Evolutionary conservation across 768 basidiomycete genomes (phyloP).

Genomic region (Kwoniella dendrophila): DNA sequence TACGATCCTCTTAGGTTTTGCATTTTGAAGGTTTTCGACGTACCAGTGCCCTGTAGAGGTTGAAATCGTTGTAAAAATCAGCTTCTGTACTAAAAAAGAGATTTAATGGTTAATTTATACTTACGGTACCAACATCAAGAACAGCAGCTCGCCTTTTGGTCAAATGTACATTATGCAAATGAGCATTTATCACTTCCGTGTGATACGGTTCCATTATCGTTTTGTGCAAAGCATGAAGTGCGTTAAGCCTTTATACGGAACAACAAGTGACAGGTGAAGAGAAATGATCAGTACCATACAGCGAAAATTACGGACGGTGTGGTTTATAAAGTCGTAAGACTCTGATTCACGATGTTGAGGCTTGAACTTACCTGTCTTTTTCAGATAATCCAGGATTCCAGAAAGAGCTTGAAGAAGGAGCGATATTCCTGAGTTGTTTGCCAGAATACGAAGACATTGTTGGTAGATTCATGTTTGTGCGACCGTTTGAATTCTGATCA

Average conservation of each 20-base stretch:
- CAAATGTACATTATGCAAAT: conserved; percentile 31
- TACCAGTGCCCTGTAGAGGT: conserved; percentile 29
- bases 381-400: not conserved
- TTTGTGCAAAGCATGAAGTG: not conserved
- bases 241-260: not conserved
- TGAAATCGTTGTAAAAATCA: not conserved
- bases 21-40: conserved; percentile 1
- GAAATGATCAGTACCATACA: not conserved
- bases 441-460: no score
- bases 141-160: conserved; percentile 38
- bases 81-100: not conserved
- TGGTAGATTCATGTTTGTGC: no score
- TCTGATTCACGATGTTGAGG: not conserved
- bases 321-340: no score
- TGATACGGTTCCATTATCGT: conserved; percentile 28
- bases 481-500: no score
- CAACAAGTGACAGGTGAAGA: not conserved
- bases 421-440: no score
- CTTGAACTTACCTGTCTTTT: not conserved
- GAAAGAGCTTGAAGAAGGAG: not conserved
- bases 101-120: conserved; percentile 1
- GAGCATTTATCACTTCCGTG: conserved; percentile 19
- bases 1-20: not conserved
- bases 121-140: conserved; percentile 46
- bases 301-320: not conserved